Conservation (phyloP, 768 basidiomycete species). For the Trametes cingulata region DNA sequence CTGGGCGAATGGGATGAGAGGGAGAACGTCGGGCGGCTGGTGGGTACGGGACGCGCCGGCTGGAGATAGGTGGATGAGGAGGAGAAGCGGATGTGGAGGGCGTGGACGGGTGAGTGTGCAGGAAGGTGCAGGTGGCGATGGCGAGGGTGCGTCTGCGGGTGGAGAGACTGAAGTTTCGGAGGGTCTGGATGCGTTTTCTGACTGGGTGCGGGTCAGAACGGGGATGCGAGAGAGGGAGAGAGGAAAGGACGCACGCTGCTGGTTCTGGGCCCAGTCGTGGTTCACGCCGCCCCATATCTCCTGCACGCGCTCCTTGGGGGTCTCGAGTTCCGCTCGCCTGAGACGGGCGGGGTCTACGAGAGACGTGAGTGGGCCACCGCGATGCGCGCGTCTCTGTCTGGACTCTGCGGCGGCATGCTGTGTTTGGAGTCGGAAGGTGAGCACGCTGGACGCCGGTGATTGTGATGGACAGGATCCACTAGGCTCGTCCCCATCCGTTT, state of each 20-base stretch:
- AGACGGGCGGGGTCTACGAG: constrained; percentile 31
- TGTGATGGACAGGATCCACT: neutral
- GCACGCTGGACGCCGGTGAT: constrained; percentile 22
- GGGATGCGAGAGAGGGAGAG: neutral
- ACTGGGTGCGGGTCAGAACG: constrained; percentile 34
- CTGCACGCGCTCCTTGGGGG: constrained; percentile 32
- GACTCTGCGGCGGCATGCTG: constrained; percentile 24
- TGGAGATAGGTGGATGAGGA: constrained; percentile 18
- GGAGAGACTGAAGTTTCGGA: constrained; percentile 63
- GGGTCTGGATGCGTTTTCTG: constrained; percentile 57
- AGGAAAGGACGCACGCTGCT: constrained; percentile 24
- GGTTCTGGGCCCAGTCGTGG: constrained; percentile 29
- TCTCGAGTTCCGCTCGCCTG: constrained; percentile 33
- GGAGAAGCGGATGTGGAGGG: constrained; percentile 25
- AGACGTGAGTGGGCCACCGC: constrained; percentile 25
- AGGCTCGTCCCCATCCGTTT: too few species aligned
- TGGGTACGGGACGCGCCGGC: constrained; percentile 3
- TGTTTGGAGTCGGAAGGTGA: constrained; percentile 29
- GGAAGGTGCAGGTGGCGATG: constrained; percentile 47
- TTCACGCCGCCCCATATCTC: constrained; percentile 35
- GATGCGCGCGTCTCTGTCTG: constrained; percentile 30
- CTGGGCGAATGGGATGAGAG: constrained; percentile 18
- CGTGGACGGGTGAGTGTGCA: constrained; percentile 26
- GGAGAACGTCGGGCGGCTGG: constrained; percentile 9
- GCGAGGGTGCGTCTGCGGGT: constrained; percentile 65